These are phyloP conservation scores for Epichloe bromicola DNA, from an alignment of 2,329 filamentous ascomycete species.

Conservation along the genomic window DNA sequence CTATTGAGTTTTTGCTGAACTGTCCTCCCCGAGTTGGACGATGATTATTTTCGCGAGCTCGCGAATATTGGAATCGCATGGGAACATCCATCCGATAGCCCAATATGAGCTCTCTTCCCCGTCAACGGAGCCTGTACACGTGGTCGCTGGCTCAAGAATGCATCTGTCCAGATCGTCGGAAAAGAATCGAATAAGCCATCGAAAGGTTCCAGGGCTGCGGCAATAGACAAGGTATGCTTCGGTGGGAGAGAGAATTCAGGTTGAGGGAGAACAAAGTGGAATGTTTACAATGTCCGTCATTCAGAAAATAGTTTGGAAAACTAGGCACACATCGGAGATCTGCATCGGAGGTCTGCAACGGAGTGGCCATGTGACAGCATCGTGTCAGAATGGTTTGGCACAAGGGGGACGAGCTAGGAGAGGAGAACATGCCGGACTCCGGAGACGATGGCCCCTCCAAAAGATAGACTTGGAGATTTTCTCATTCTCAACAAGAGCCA, in stretches of 20 bases:
- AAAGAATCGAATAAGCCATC: neutral
- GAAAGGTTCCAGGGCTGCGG: neutral
- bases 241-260: neutral
- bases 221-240: neutral
- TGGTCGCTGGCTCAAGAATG: neutral
- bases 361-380: neutral
- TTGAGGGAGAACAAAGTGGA: neutral
- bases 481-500: neutral
- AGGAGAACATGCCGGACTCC: neutral
- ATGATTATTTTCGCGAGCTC: neutral
- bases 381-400: neutral
- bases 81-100: too few species aligned
- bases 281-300: neutral
- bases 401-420: conserved; percentile 5
- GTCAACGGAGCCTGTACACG: neutral
- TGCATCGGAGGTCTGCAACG: neutral
- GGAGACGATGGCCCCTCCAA: neutral
- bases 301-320: neutral
- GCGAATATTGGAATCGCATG: neutral
- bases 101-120: neutral
- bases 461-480: neutral
- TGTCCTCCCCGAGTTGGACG: neutral
- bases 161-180: neutral
- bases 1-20: neutral
- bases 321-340: neutral